Base-by-base conservation (phyloP, 192 early-diverging fungal genomes). In the Chytriomyces hyalinus region DNA sequence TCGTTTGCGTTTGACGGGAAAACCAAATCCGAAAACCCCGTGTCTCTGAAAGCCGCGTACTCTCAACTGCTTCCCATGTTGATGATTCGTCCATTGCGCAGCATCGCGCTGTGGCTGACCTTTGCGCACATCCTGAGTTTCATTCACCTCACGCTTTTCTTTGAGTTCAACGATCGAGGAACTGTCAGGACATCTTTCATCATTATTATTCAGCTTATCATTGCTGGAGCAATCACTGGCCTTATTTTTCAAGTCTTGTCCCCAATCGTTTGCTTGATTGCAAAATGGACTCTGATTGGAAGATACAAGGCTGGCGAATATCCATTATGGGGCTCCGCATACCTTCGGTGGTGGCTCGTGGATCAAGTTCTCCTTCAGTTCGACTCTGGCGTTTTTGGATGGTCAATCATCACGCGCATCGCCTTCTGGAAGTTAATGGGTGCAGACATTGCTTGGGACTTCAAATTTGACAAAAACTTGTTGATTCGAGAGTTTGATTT, bases 251-350 rank as follows among this genome's bases (percentile, higher is more conserved):
- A 63, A 26, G 45, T 84, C 10, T 47, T 79, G 5, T 61, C 67
- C 22, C 84, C 84, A 1, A 70, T 86, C 61, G 43, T 85, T 67
- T 80, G 67, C 10, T 80, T 86, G 46, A 48, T 68, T 28, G n/a
- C 69, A 46, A 86, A 86, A 60, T 86, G 85, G 85, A 43, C 70
- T n/a, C 77, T 86, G 6, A 82, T 86, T 57, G 85, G 85, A 49
- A 67, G 76, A 28, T 86, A 86, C 67, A 67, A 74, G 48, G 69
- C 80, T 24, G 85, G 85, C n/a, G 49, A 73, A 45, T 85, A 81
- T 67, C 81, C 84, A 8, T 49, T 85, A 6, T 85, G 84, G 84
- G 78, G 84, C 13, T 64, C 57, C 4, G 81, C 81, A 57, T 82
- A 85, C 61, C 48, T 82, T 22, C 79, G 84, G 8, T 85, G 84